Percentiles rank a stretch among this genome's conserved stretches.
These are phyloP conservation scores for Coriolopsis trogii DNA, from an alignment of 1,284 basidiomycete species.

Conservation along the genomic window DNA sequence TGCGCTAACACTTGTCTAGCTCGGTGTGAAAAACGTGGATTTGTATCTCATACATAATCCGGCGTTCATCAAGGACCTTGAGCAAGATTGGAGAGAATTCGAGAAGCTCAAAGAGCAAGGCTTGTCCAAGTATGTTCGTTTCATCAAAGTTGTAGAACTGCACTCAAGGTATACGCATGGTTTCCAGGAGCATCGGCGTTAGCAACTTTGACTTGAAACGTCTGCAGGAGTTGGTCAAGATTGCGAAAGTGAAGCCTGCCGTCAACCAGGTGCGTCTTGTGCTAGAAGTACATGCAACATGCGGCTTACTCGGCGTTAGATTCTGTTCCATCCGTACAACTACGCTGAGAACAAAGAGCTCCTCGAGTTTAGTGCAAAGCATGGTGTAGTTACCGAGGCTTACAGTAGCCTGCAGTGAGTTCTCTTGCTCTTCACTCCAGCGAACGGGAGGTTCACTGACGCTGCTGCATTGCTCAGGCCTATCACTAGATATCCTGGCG, in stretches of 20 bases:
- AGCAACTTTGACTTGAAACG: constrained; percentile 68
- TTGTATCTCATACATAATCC: constrained; percentile 72
- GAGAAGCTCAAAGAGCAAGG: constrained; percentile 61
- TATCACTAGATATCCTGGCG: constrained; percentile 19
- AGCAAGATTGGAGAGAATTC: constrained; percentile 63
- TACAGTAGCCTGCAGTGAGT: constrained; percentile 67
- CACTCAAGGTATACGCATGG: not conserved
- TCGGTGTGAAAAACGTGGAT: constrained; percentile 70
- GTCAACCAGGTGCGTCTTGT: constrained; percentile 63
- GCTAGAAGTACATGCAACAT: constrained; percentile 12
- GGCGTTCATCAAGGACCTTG: constrained; percentile 42
- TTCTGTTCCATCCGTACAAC: constrained; percentile 72
- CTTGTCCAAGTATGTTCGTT: constrained; percentile 49
- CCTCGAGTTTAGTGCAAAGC: constrained; percentile 55
- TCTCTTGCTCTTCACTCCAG: not conserved
- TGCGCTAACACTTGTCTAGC: constrained; percentile 35
- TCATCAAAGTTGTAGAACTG: not conserved
- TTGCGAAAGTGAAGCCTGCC: constrained; percentile 62
- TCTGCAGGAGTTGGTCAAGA: constrained; percentile 55
- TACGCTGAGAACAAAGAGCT: constrained; percentile 56
- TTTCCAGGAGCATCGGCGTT: constrained; percentile 70
- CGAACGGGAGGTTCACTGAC: not conserved
- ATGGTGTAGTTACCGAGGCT: constrained; percentile 70
- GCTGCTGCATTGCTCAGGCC: constrained; percentile 5
- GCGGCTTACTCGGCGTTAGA: constrained; percentile 38